Evolutionary conservation across 805 yeast species (phyloP), one percentile per base, ranked within the genome.

Genomic region (Spencermartinsiella europaea): DNA sequence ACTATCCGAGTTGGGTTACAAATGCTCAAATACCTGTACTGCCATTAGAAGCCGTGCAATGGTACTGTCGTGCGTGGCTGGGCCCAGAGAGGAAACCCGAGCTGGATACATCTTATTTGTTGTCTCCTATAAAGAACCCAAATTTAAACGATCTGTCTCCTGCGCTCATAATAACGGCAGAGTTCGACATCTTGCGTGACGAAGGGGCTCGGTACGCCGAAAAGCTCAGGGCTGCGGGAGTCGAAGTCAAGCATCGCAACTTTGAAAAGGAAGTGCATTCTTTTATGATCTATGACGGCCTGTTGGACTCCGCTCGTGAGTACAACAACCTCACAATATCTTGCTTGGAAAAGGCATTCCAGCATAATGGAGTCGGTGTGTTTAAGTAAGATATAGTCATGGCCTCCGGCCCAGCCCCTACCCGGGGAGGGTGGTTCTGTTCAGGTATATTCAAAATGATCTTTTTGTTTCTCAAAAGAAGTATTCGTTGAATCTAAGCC

Each of bases 171-270:
- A 21, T 38, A 12, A 44, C 47, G 14, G 46, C 43, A 4, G 27
- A 44, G 4, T 44, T 15, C 31, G 47, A 44, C 38, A 28, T 44
- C 19, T n/a, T 44, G 15, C 33, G 47, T 16, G 47, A 44, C 27
- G 47, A 44, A 22, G 47, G 47, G 3, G 12, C 14, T 14, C 38
- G 16, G 27, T 44, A 44, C 19, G 47, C 47, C 28, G 38, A 44
- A 21, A 20, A 21, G 28, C 45, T 44, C 12, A 28, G 25, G 22
- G 42, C 20, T 5, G 34, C 27, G n/a, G 47, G 44, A 15, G 28
- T 20, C 8, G 38, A 38, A 4, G 43, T 38, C 4, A 12, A 21
- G n/a, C 46, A 44, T 21, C 19, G 38, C n/a, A 43, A 44, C 22
- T 44, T 44, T 38, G 42, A 43, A 12, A 27, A 44, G 16, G 42